Evolutionary conservation across 2,329 filamentous ascomycete species (phyloP).

Genomic region (Helotiales sp.): DNA sequence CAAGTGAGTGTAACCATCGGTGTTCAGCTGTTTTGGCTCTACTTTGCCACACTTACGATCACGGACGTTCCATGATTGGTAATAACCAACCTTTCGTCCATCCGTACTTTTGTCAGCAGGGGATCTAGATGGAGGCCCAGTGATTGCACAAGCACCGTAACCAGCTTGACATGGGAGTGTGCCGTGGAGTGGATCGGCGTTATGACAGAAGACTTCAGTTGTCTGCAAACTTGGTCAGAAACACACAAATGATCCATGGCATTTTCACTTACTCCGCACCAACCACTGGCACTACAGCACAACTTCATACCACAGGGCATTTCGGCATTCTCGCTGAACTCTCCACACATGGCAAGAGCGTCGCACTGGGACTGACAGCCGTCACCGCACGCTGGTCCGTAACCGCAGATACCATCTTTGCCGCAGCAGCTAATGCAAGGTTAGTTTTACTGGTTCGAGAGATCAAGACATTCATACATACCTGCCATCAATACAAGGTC

Average conservation of each 20-base stretch:
- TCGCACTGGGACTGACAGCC: background rate
- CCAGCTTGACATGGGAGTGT: background rate
- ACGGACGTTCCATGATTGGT: background rate
- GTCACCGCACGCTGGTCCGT: background rate
- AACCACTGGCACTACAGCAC: background rate
- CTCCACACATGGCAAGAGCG: background rate
- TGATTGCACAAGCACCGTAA: background rate
- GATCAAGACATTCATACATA: too few relatives aligned
- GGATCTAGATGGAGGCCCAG: background rate
- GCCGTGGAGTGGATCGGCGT: background rate
- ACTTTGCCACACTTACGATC: background rate
- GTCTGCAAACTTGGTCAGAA: background rate
- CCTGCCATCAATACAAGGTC: too few relatives aligned
- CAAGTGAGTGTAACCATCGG: background rate
- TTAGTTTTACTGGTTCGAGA: too few relatives aligned
- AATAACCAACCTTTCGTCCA: background rate
- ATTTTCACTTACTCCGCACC: background rate
- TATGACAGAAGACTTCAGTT: background rate
- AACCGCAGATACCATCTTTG: background rate
- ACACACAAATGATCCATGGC: too few relatives aligned
- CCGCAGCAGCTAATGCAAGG: background rate
- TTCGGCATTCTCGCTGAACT: background rate
- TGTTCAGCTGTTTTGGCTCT: background rate
- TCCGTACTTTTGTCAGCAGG: background rate
- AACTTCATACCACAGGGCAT: background rate